Evolutionary conservation across 495 filamentous ascomycete genomes (phyloP), one percentile per base, ranked within the genome.

Genomic region (Chaetomium tenue): DNA sequence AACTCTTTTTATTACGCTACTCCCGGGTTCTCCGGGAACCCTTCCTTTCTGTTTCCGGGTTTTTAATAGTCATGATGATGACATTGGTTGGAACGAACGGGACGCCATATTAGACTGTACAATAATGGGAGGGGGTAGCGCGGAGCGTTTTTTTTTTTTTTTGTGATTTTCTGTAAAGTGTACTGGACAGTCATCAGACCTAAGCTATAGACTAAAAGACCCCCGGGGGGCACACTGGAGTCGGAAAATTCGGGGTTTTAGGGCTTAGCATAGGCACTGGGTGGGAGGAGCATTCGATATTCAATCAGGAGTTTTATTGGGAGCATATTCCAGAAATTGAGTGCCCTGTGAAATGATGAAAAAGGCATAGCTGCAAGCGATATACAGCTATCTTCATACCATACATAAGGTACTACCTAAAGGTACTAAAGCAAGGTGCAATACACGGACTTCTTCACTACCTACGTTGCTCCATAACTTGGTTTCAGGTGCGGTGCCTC

Each of bases 1-100:
- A 25, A 12, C 48, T n/a, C 26, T 52, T 26, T 52, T 26, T 52
- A 52, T 52, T 52, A 23, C 48, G 48, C 48, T 15, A 52, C 23
- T 26, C 12, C 18, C 15, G 39, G 8, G 3, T 18, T 44, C 6
- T 44, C 8, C 6, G 9, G 33, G 33, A n/a, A n/a, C n/a, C n/a
- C n/a, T 37, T 8, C 1, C 33, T 37, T 37, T 37, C 9, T 11
- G 33, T 6, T 6, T 30, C 28, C 28, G 6, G 28, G 28, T 2
- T 26, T 23, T 26, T 52, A 0, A 26, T 18, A 15, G 18, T 9
- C 40, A 15, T 44, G 16, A 44, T 18, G 40, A 15, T 44, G 40
- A 44, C 40, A 44, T 8, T 8, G 33, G 33, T 37, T 44, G 16
- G 40, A 44, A 15, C 13, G 13, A 18, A 44, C 40, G 40, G 18